Conservation (phyloP, 164 flowering plant species). For the Kalanchoe fedtschenkoi region DNA sequence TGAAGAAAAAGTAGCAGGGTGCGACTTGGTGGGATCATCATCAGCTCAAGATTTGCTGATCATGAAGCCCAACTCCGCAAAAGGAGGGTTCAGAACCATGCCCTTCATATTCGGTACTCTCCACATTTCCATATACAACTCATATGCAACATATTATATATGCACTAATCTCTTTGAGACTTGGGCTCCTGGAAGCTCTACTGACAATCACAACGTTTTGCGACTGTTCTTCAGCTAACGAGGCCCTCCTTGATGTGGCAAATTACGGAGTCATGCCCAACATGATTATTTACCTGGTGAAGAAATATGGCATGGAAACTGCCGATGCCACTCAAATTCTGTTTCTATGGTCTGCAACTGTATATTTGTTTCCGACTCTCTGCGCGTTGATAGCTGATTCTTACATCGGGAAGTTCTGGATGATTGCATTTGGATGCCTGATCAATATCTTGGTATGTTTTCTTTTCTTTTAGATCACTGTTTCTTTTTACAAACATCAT, state of each 20-base stretch:
- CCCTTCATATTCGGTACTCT: constrained; percentile 32
- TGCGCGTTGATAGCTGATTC: constrained; percentile 31
- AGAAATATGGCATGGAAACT: constrained; percentile 18
- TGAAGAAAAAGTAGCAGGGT: not conserved
- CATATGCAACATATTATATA: not conserved
- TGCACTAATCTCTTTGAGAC: not conserved
- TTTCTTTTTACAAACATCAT: too few relatives aligned
- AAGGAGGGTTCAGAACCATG: constrained; percentile 30
- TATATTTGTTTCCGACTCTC: constrained; percentile 17
- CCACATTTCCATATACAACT: not conserved
- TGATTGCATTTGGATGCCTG: constrained; percentile 23
- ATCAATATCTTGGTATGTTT: constrained; percentile 22
- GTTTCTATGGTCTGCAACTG: constrained; percentile 21
- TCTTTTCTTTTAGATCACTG: not conserved
- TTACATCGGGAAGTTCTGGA: constrained; percentile 18
- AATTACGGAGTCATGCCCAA: constrained; percentile 23
- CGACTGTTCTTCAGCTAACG: constrained; percentile 18
- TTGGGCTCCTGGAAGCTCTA: not conserved
- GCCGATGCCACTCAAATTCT: constrained; percentile 12
- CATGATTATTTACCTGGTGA: constrained; percentile 30
- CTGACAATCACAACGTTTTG: not conserved
- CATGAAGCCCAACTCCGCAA: not conserved
- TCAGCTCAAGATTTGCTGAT: not conserved
- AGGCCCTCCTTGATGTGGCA: constrained; percentile 24
- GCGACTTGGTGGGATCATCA: not conserved